Conservation (phyloP, 805 yeast species). For the Candida succiphila region DNA sequence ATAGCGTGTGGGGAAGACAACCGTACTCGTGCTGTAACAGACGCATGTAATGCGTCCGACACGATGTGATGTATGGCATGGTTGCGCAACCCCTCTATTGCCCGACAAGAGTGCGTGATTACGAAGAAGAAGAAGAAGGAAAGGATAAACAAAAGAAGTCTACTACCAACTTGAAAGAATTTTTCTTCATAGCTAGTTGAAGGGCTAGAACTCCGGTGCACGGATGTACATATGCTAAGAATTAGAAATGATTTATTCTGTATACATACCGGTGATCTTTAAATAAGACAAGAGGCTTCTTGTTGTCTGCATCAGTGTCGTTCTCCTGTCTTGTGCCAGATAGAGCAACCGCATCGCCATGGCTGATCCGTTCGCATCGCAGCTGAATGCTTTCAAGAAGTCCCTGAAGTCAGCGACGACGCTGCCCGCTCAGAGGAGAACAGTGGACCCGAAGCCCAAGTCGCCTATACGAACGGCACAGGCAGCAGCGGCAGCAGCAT, state of each 20-base stretch:
- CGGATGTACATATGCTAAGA: too few species aligned
- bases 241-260: too few species aligned
- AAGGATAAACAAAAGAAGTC: not conserved
- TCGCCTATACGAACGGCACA: constrained; percentile 5
- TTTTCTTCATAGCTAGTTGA: too few species aligned
- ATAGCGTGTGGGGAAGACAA: constrained; percentile 8
- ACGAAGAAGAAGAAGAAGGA: not conserved
- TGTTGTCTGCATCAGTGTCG: too few species aligned
- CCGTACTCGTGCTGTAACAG: constrained; percentile 1
- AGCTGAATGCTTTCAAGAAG: constrained; percentile 56
- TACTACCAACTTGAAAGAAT: not conserved
- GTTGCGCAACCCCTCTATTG: constrained; percentile 6
- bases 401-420: constrained; percentile 50
- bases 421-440: constrained; percentile 27
- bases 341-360: too few species aligned
- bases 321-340: too few species aligned
- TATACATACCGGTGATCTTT: too few species aligned
- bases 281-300: too few species aligned
- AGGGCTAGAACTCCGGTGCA: too few species aligned
- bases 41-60: too few species aligned
- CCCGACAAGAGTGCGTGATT: constrained; percentile 6
- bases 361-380: constrained; percentile 24
- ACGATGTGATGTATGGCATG: too few species aligned
- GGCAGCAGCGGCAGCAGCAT: not conserved
- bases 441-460: constrained; percentile 7